Base-by-base conservation (phyloP, 768 basidiomycete species). In the Lactarius akahatsu region DNA sequence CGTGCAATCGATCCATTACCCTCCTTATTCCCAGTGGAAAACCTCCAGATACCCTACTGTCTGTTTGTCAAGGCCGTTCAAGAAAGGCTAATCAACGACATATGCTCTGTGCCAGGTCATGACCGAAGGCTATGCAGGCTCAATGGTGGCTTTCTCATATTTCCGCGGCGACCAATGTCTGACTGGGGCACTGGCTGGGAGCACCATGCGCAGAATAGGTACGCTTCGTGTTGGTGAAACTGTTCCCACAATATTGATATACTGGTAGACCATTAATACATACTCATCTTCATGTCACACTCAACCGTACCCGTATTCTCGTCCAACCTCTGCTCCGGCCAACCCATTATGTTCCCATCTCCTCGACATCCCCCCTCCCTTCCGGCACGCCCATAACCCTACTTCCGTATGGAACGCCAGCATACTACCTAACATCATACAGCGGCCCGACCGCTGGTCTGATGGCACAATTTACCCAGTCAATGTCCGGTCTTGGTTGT, bases 181-280 rank as follows among this genome's bases (percentile, higher is more conserved):
- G 85, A 87, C 72, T 90, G 90, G 90, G 82, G 82, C 28, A 72
- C 78, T n/a, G 82, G 83, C 18, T 90, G 88, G 89, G 81, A 89
- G 43, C 80, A 83, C 69, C 80, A 81, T 63, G 76, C 82, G 5
- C 78, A 77, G 32, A 78, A 80, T 52, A 82, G 85, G 86, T 82
- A 58, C 71, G 69, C 58, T 66, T 57, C 54, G 59, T 23, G 20
- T 57, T 30, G 58, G 54, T n/a, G 43, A 30, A 56, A 45, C 54
- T 62, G 30, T 43, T 67, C 47, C 43, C 67, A 76, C 57, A 73
- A 61, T 54, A 8, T 57, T 62, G 30, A 57, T n/a, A 13, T 40
- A 23, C 8, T 59, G 62, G n/a, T 67, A 86, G 89, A 62, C 82
- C 89, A 18, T 77, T 90, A 40, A 77, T 88, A 4, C 83, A 83